Evolutionary conservation across 306 rosid genomes (phyloP).

Genomic region (Lotus japonicus): DNA sequence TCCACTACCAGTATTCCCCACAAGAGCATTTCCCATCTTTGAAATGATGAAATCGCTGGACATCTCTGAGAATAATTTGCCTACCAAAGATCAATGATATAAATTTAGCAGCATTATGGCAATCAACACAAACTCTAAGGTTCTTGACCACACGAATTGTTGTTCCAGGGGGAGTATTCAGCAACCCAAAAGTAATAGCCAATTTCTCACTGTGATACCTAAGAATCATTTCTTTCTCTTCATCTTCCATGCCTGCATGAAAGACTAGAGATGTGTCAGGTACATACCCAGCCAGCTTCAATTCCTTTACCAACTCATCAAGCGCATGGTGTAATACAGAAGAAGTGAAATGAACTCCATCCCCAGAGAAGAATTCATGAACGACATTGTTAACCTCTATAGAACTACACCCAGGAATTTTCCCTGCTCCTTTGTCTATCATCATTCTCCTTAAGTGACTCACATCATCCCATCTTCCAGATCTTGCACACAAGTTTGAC

Average conservation of each 20-base stretch:
- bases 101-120: conserved; percentile 69
- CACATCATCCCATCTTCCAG: conserved; percentile 82
- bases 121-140: conserved; percentile 75
- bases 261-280: conserved; percentile 65
- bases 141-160: conserved; percentile 78
- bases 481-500: conserved; percentile 67
- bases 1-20: conserved; percentile 76
- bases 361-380: conserved; percentile 80
- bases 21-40: conserved; percentile 79
- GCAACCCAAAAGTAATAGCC: conserved; percentile 69
- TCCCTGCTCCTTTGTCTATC: conserved; percentile 58
- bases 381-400: conserved; percentile 80
- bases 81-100: conserved; percentile 62
- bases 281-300: conserved; percentile 68
- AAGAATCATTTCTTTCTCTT: conserved; percentile 56
- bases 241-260: conserved; percentile 61
- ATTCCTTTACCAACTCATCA: conserved; percentile 58
- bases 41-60: conserved; percentile 79
- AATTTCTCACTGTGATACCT: conserved; percentile 86
- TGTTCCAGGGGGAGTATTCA: conserved; percentile 62
- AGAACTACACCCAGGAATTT: conserved; percentile 83
- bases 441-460: conserved; percentile 58
- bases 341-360: conserved; percentile 50
- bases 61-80: conserved; percentile 71
- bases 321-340: conserved; percentile 48